Conservation (phyloP, 768 basidiomycete species). For the Tricholoma sp. region DNA sequence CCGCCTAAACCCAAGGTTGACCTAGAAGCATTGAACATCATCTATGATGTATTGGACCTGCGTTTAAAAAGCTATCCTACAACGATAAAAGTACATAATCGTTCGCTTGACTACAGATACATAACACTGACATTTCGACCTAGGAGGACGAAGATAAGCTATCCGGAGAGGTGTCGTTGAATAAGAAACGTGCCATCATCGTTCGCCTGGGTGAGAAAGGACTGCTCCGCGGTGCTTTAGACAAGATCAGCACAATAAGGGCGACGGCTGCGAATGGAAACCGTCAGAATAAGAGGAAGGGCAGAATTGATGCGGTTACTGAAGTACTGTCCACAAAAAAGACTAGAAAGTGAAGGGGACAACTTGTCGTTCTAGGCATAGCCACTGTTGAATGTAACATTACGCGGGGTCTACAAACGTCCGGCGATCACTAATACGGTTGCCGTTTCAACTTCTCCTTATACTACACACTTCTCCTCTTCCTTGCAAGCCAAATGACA, state of each 20-base stretch:
- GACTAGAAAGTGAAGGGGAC: conserved; percentile 1
- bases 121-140: not conserved
- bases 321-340: conserved; percentile 10
- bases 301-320: conserved; percentile 5
- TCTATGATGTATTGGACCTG: conserved; percentile 41
- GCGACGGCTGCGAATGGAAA: not conserved
- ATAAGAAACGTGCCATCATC: conserved; percentile 57
- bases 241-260: conserved; percentile 15
- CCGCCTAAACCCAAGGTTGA: conserved; percentile 71
- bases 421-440: not conserved
- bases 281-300: conserved; percentile 10
- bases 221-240: conserved; percentile 39
- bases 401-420: too few species aligned
- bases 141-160: conserved; percentile 50
- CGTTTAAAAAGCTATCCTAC: conserved; percentile 56
- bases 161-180: conserved; percentile 31
- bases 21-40: conserved; percentile 37
- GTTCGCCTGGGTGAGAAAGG: conserved; percentile 80
- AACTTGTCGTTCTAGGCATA: too few species aligned
- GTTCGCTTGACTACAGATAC: not conserved
- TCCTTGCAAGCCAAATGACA: conserved; percentile 6
- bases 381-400: too few species aligned
- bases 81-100: conserved; percentile 46
- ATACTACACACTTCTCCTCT: not conserved
- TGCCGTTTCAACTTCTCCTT: not conserved